Percentiles rank a stretch among this genome's conserved stretches.
These are phyloP conservation scores for Tetraselmis chui DNA, from an alignment of 139 green algal species.

Conservation along the genomic window DNA sequence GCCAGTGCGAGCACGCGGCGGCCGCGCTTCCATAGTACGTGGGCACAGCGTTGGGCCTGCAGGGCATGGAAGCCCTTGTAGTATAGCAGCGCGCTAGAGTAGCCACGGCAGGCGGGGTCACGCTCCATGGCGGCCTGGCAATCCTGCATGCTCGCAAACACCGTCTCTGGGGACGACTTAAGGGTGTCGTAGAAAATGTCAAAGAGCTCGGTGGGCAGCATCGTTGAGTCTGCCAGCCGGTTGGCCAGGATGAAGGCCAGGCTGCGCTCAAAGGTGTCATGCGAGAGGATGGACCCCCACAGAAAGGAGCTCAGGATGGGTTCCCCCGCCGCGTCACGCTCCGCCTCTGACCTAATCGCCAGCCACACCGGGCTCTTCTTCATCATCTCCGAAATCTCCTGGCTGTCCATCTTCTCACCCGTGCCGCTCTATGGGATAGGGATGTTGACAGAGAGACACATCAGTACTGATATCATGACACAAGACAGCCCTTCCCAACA, in stretches of 20 bases:
- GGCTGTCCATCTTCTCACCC: background rate
- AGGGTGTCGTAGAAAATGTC: slow-evolving; percentile 24
- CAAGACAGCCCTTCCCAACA: no score
- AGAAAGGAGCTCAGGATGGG: slow-evolving; percentile 56
- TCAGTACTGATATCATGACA: no score
- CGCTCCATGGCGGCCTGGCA: slow-evolving; percentile 12
- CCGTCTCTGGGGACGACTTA: background rate
- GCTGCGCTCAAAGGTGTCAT: slow-evolving; percentile 43
- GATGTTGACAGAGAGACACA: no score
- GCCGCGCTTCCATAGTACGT: slow-evolving; percentile 75
- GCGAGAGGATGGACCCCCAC: slow-evolving; percentile 49
- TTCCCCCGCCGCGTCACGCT: slow-evolving; percentile 36
- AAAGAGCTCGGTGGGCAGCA: slow-evolving; percentile 45
- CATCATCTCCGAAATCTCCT: background rate
- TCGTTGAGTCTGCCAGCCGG: slow-evolving; percentile 42
- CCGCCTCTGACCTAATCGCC: slow-evolving; percentile 29
- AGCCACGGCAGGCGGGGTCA: slow-evolving; percentile 61
- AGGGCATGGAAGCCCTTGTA: slow-evolving; percentile 95
- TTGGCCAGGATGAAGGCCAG: slow-evolving; percentile 59
- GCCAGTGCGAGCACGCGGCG: slow-evolving; percentile 72
- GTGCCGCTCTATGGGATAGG: background rate
- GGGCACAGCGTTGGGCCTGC: slow-evolving; percentile 85
- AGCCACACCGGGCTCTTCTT: slow-evolving; percentile 21
- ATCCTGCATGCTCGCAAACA: background rate
- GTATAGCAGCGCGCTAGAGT: slow-evolving; percentile 75